A percentile compares a stretch with the other conserved stretches of the same genome.
Evolutionary conservation across 176 grass and related monocot genomes (phyloP).

Genomic region (bread wheat (Triticum aestivum)): IWGSC_CS_RefSeq_v2.1 NC_057810.1:696802907-696803406

Average conservation of each 20-base stretch:
- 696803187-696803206: neutral
- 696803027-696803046: neutral
- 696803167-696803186: neutral
- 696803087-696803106: fast-evolving
- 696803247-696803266: neutral
- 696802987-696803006: conserved; percentile 46
- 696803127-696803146: neutral
- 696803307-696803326: no score
- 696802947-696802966: conserved; percentile 27
- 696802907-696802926: conserved; percentile 40
- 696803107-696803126: neutral
- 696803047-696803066: neutral
- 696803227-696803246: neutral
- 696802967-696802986: conserved; percentile 21
- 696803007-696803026: conserved; percentile 1
- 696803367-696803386: neutral
- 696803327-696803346: no score
- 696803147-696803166: no score
- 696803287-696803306: no score
- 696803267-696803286: neutral
- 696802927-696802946: conserved; percentile 33
- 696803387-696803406: neutral
- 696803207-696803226: neutral
- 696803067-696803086: neutral
- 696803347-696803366: neutral